phyloP scores from a whole-genome alignment of 2,329 filamentous ascomycete species.

The Colletotrichum sp. region DNA sequence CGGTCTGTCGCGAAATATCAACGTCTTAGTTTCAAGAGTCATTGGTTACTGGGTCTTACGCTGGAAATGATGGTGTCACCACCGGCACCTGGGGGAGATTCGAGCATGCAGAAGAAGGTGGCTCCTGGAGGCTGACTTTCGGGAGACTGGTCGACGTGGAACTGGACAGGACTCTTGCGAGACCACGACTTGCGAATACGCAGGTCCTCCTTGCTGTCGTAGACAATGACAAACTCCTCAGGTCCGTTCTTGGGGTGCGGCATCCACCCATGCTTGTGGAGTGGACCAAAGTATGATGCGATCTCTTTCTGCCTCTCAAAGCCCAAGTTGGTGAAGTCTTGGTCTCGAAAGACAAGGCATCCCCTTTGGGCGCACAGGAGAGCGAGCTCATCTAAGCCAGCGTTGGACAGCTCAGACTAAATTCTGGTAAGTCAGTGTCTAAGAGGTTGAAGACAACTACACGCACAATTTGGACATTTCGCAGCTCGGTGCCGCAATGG shows the following conservation, averaged over 20 bases:
- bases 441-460: rapidly evolving
- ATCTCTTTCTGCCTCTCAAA: background rate
- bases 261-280: background rate
- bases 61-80: background rate
- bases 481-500: background rate
- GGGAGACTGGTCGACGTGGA: background rate
- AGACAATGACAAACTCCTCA: background rate
- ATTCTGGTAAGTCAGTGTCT: rapidly evolving
- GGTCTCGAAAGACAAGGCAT: background rate
- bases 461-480: background rate
- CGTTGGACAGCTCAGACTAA: background rate
- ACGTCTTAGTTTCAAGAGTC: background rate
- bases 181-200: background rate
- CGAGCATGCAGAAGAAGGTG: background rate
- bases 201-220: background rate
- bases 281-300: background rate
- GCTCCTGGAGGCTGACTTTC: background rate
- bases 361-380: background rate
- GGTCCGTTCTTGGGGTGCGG: background rate
- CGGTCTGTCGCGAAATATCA: background rate
- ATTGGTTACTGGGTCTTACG: background rate
- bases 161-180: background rate
- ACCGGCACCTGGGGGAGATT: background rate
- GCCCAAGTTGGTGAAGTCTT: background rate
- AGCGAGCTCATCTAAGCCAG: background rate